Evolutionary conservation across 768 basidiomycete species (phyloP).

Genomic region (Lentinula boryana): DNA sequence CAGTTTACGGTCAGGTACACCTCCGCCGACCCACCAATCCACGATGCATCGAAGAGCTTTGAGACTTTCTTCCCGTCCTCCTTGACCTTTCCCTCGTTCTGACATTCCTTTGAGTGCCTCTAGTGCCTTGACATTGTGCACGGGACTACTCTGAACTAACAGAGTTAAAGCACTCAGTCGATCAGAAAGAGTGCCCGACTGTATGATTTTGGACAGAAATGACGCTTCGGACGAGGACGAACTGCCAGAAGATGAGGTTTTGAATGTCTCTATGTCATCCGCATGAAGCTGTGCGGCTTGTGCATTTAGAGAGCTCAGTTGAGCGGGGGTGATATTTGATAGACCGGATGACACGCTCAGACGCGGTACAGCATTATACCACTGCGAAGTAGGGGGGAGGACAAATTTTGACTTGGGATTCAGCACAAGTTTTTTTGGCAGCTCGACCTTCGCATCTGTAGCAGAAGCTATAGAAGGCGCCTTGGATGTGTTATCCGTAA

Average conservation of each 20-base stretch:
- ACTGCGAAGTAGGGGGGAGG: conserved; percentile 38
- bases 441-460: conserved; percentile 8
- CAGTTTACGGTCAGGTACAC: conserved; percentile 82
- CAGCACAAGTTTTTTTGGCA: conserved; percentile 28
- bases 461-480: not conserved
- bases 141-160: conserved; percentile 80
- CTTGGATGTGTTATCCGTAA: not conserved
- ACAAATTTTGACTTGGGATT: conserved; percentile 33
- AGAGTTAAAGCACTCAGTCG: conserved; percentile 86
- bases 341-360: conserved; percentile 26
- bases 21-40: conserved; percentile 98
- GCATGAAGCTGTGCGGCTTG: conserved; percentile 45
- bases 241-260: conserved; percentile 44
- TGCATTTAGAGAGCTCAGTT: conserved; percentile 38
- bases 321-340: conserved; percentile 31
- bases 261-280: conserved; percentile 37
- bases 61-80: conserved; percentile 87
- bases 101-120: conserved; percentile 73
- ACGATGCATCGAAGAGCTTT: conserved; percentile 88
- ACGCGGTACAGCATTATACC: conserved; percentile 45
- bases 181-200: conserved; percentile 87
- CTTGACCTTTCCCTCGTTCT: conserved; percentile 73
- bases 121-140: conserved; percentile 80
- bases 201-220: conserved; percentile 82
- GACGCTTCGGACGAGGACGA: conserved; percentile 68